Evolutionary conservation across 1,139 yeast species (phyloP).

Genomic region (Candida freyschussii): DNA sequence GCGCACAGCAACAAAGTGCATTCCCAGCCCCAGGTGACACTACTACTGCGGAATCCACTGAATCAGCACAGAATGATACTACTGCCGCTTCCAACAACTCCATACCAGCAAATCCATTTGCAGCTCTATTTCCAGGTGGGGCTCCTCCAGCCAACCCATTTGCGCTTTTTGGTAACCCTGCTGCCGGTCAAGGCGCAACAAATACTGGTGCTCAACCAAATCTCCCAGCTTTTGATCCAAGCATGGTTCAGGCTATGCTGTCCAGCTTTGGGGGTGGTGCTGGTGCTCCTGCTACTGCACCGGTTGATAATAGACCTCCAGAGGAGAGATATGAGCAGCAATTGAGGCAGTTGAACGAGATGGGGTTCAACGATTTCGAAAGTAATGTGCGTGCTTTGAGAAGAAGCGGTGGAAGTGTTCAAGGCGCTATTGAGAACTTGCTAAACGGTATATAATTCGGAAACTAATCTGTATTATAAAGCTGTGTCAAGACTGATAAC

Average conservation of each 20-base stretch:
- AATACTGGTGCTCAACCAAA: conserved; percentile 17
- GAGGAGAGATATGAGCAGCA: conserved; percentile 93
- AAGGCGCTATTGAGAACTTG: conserved; percentile 90
- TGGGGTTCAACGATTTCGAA: conserved; percentile 94
- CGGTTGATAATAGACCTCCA: conserved; percentile 83
- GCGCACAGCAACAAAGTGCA: conserved; percentile 19
- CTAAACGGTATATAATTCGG: conserved; percentile 44
- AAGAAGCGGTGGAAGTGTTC: conserved; percentile 95
- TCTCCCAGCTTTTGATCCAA: conserved; percentile 33
- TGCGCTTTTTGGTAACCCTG: conserved; percentile 23
- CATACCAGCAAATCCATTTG: conserved; percentile 26
- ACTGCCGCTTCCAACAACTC: conserved; percentile 14
- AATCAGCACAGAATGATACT: conserved; percentile 24
- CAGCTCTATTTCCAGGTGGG: conserved; percentile 37
- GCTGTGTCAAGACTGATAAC: too few species aligned
- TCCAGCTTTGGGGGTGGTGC: conserved; percentile 34
- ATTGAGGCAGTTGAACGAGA: conserved; percentile 87
- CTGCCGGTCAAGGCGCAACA: conserved; percentile 19
- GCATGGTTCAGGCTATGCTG: conserved; percentile 33
- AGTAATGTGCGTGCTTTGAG: conserved; percentile 86
- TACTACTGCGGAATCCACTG: conserved; percentile 20
- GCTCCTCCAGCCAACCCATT: conserved; percentile 40
- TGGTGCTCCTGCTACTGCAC: conserved; percentile 32
- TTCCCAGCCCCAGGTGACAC: conserved; percentile 36
- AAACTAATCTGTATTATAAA: too few species aligned